Evolutionary conservation across 169 alveolate genomes (phyloP), one percentile per base, ranked within the genome.

Genomic region (Eimeria brunetti): DNA sequence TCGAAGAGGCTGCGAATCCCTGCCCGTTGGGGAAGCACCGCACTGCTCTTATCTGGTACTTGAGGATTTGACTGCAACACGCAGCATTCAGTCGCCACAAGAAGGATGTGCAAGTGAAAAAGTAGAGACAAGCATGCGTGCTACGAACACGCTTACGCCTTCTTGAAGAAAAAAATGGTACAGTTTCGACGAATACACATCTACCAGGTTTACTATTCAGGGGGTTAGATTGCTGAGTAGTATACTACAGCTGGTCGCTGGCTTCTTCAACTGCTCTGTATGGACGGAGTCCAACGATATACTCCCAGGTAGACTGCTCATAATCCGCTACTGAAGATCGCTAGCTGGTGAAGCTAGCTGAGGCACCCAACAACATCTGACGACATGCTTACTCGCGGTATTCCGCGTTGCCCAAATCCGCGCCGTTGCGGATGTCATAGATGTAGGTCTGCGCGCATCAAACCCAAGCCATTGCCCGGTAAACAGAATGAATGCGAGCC

Each of bases 1-100:
- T 98, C 20, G 99, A 98, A 8, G 99, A 98, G 78, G 97, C 97
- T 0, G 98, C 98, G 94, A 97, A 99, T 58, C 99, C 99, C 41
- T 97, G 95, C 88, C 97, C 98, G 91, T 99, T 99, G 51, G 99
- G 99, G 89, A 99, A 98, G 75, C 98, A 97, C 49, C 96, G 96
- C 38, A 98, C 96, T 38, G 97, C 96, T 58, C 99, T 97, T 51
- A 98, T 97, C 95, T 98, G 99, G 89, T 96, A 97, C 95, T 98
- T 98, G 56, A 98, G 88, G 41, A 89, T 58, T 73, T 90, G 95
- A 83, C 95, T 95, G 95, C 86, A 41, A 78, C 78, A 38, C 67
- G 62, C 46, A 92, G 7, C 62, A 73, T 89, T 46, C 95, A 69
- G 44, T 1, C 49, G 38, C 76, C 11, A 22, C 9, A 53, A 67